A percentile compares a stretch with the other conserved stretches of the same genome.
Conservation (phyloP, 805 yeast genomes). For the Kregervanrija fluxuum region DNA sequence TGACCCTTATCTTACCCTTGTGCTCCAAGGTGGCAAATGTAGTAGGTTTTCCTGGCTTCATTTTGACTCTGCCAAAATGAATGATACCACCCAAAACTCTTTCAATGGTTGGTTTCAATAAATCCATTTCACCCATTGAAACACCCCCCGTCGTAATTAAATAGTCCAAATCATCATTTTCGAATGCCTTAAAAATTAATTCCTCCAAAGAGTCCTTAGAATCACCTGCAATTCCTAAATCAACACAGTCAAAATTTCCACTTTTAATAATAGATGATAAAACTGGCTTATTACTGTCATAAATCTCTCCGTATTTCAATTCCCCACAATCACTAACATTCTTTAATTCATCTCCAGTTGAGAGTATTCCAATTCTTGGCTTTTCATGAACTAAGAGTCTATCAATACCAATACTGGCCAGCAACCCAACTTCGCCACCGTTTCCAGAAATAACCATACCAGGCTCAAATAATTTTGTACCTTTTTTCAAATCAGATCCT, state of each 20-base stretch:
- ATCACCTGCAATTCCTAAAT: slow-evolving; percentile 46
- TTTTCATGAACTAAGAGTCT: slow-evolving; percentile 31
- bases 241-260: slow-evolving; percentile 33
- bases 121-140: slow-evolving; percentile 51
- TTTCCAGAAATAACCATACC: slow-evolving; percentile 31
- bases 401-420: slow-evolving; percentile 40
- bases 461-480: slow-evolving; percentile 29
- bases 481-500: slow-evolving; percentile 41
- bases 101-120: slow-evolving; percentile 43
- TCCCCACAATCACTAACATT: slow-evolving; percentile 23
- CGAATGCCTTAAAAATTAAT: slow-evolving; percentile 22
- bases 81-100: slow-evolving; percentile 33
- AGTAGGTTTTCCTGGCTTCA: slow-evolving; percentile 56
- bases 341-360: slow-evolving; percentile 47
- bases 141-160: slow-evolving; percentile 51
- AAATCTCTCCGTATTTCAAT: slow-evolving; percentile 37
- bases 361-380: slow-evolving; percentile 40
- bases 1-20: slow-evolving; percentile 20
- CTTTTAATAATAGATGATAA: slow-evolving; percentile 30
- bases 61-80: slow-evolving; percentile 49
- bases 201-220: slow-evolving; percentile 21
- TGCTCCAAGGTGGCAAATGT: slow-evolving; percentile 43
- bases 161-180: slow-evolving; percentile 28
- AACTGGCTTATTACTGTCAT: slow-evolving; percentile 44
- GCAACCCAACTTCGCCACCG: slow-evolving; percentile 45